These are phyloP conservation scores for Calonectria naviculata DNA, from an alignment of 2,329 filamentous ascomycete species.

Conservation along the genomic window DNA sequence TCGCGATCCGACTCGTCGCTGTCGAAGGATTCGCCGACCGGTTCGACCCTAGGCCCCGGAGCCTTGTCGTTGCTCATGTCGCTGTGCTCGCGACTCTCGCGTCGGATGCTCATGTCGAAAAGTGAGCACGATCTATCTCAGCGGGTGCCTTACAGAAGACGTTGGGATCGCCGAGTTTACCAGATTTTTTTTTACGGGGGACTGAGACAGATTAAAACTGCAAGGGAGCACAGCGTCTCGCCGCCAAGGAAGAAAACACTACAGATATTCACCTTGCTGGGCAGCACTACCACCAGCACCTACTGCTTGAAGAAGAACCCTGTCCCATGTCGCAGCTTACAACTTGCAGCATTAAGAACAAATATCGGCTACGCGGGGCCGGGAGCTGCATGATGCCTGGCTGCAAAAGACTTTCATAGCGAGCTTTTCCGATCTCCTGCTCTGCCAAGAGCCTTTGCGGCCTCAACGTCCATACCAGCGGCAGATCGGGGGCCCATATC, in stretches of 20 bases:
- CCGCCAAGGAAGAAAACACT: background rate
- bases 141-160: background rate
- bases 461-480: background rate
- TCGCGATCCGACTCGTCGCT: constrained; percentile 35
- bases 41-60: constrained; percentile 13
- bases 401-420: background rate
- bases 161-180: background rate
- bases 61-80: constrained; percentile 18
- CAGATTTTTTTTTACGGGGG: background rate
- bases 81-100: constrained; percentile 18
- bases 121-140: background rate
- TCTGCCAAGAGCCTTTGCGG: background rate
- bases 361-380: background rate
- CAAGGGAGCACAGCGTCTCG: background rate
- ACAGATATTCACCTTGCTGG: background rate
- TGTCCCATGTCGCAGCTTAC: background rate
- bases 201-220: background rate
- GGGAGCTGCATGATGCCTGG: background rate
- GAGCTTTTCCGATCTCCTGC: background rate
- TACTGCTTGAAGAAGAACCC: background rate
- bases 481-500: background rate
- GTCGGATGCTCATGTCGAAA: constrained; percentile 2
- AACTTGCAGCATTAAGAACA: background rate
- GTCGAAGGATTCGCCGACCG: constrained; percentile 16
- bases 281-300: background rate